Base-by-base conservation (phyloP, 768 basidiomycete species). In the Amanita brunnescens region DNA sequence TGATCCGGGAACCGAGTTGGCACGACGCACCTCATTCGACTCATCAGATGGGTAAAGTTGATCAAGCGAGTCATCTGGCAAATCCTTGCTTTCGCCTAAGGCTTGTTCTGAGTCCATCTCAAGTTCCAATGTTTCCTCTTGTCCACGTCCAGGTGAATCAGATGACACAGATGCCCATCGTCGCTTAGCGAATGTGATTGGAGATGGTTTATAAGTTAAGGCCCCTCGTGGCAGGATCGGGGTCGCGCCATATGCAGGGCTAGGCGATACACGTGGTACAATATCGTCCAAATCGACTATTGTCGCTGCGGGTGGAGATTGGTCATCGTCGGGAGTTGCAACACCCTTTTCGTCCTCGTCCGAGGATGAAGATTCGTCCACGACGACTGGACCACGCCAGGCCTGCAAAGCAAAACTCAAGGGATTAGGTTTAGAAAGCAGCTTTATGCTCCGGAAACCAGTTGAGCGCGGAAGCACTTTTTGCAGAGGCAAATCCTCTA, bases 401-500 rank as follows among this genome's bases (percentile, higher is more conserved):
- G 75, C 76, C 47, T 78, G 72, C 35, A 73, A 65, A 23, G 82
- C 82, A 62, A 76, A 83, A 57, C 72, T 76, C 34, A 79, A 67
- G 10, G 82, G 82, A 58, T 80, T 83, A 12, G 81, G 82, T 52
- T 75, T 79, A 32, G 73, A 75, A 33, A 78, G 69, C 9, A 84
- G 67, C 49, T 70, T 67, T 21, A 74, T 73, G 12, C 75, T 75
- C 45, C 67, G 66, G 57, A 75, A 73, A 12, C 66, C 67, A 1
- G 70, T 69, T 26, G 70, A 67, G 13, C 70, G 70, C 20, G 74
- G 75, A 47, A 75, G 49, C 21, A 74, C 68, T 52, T 60, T 69
- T 49, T 70, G 72, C 26, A 62, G 48, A 16, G 64, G 63, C 18
- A 35, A 14, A 10, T 51, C 42, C 20, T 55, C 58, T 14, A 54